Conservation (phyloP, 2,329 filamentous ascomycete species). For the Penicillium crustosum region DNA sequence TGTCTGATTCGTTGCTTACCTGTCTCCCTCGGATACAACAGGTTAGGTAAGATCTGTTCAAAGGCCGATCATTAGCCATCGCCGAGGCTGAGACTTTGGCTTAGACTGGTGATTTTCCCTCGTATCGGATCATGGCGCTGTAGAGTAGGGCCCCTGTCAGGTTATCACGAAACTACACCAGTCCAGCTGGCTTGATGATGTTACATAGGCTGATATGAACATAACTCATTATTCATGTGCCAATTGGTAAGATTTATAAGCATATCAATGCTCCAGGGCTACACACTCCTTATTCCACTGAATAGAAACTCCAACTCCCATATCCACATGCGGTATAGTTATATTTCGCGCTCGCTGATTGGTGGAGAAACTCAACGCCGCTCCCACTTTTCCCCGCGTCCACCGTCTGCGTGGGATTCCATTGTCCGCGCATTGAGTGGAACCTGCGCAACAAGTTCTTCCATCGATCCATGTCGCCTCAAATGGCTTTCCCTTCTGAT, state of each 20-base stretch:
- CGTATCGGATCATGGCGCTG: constrained; percentile 19
- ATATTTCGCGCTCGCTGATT: constrained; percentile 23
- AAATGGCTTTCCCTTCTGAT: constrained; percentile 5
- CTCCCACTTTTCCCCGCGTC: constrained; percentile 21
- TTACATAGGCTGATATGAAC: neutral
- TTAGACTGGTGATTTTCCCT: constrained; percentile 20
- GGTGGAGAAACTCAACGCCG: constrained; percentile 35
- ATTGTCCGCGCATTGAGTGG: constrained; percentile 11
- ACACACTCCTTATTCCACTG: neutral
- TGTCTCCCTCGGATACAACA: neutral
- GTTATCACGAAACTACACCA: neutral
- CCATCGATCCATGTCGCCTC: constrained; percentile 10
- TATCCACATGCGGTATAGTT: neutral
- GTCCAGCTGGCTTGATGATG: neutral
- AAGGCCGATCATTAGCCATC: constrained; percentile 7
- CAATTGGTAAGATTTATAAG: neutral
- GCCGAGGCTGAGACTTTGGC: constrained; percentile 5
- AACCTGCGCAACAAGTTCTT: constrained; percentile 13
- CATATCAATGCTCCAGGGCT: neutral
- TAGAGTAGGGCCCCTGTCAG: neutral
- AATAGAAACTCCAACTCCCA: neutral
- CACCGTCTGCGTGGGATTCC: constrained; percentile 16
- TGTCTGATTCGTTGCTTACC: neutral
- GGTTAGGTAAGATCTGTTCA: constrained; percentile 2
- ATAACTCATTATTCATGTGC: too few relatives aligned